Conservation (phyloP, 2,329 filamentous ascomycete species). For the Fusarium camptoceras region DNA sequence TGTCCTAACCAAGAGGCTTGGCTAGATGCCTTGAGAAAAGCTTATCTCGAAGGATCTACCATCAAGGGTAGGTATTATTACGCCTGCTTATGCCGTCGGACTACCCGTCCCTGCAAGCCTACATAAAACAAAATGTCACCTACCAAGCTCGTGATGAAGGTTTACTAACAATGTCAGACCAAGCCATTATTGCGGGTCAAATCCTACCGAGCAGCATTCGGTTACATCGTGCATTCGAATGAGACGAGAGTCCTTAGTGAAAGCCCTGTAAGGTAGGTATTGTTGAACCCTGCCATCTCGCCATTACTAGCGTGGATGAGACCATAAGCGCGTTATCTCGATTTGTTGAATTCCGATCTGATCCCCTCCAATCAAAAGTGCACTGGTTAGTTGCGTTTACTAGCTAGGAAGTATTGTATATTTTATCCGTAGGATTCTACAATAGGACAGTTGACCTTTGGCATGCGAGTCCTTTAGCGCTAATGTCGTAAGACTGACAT, state of each 20-base stretch:
- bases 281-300: slow-evolving; percentile 1
- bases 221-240: neutral
- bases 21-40: neutral
- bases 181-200: neutral
- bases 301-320: slow-evolving; percentile 1
- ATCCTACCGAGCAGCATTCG: neutral
- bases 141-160: neutral
- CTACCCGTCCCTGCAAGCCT: neutral
- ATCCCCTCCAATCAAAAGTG: neutral
- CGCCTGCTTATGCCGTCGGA: neutral
- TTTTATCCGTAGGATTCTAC: neutral
- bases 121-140: neutral
- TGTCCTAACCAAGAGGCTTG: neutral
- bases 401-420: neutral
- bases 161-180: slow-evolving; percentile 4
- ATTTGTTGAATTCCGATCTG: neutral
- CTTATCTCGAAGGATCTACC: neutral
- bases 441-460: neutral
- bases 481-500: neutral
- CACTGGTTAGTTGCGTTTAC: neutral
- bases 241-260: slow-evolving; percentile 1
- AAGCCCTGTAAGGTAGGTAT: neutral
- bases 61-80: neutral
- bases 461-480: slow-evolving; percentile 2
- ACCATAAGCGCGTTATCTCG: neutral